phyloP scores from a whole-genome alignment of 2,329 filamentous ascomycete species.

The Pseudogymnoascus sp. region DNA sequence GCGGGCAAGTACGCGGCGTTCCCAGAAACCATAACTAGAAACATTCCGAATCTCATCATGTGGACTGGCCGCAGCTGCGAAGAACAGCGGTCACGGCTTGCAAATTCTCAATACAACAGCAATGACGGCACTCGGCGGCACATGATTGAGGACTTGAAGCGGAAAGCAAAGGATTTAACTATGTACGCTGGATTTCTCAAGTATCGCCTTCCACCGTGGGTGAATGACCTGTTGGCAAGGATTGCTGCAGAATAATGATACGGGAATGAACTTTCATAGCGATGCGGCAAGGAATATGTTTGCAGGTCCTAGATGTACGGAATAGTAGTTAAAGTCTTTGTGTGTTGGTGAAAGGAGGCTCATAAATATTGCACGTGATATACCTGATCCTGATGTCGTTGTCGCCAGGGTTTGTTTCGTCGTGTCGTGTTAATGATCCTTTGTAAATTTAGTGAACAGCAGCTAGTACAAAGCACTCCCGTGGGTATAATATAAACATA shows the following conservation, averaged over 20 bases:
- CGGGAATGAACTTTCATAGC: neutral
- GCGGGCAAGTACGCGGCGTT: conserved; percentile 74
- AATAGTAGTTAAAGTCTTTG: neutral
- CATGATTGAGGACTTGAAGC: conserved; percentile 63
- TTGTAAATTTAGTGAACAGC: neutral
- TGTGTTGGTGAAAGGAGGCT: neutral
- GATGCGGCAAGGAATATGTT: neutral
- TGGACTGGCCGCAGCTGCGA: conserved; percentile 88
- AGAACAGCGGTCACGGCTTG: conserved; percentile 63
- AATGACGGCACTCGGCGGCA: conserved; percentile 54
- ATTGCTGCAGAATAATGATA: conserved; percentile 2
- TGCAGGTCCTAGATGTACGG: neutral
- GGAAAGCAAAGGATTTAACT: conserved; percentile 82
- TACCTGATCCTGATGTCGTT: neutral
- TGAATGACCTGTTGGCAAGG: conserved; percentile 81
- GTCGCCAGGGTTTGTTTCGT: neutral
- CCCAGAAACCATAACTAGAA: conserved; percentile 73
- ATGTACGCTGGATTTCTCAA: conserved; percentile 88
- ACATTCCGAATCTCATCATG: conserved; percentile 82
- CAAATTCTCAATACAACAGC: conserved; percentile 63
- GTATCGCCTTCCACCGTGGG: conserved; percentile 76
- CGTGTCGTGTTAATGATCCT: neutral
- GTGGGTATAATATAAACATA: neutral
- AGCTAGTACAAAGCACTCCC: neutral
- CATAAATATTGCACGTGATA: neutral